A percentile compares a stretch with the other conserved stretches of the same genome.
phyloP scores from a whole-genome alignment of 2,329 filamentous ascomycete genomes.

The Xylariaceae sp. region DNA sequence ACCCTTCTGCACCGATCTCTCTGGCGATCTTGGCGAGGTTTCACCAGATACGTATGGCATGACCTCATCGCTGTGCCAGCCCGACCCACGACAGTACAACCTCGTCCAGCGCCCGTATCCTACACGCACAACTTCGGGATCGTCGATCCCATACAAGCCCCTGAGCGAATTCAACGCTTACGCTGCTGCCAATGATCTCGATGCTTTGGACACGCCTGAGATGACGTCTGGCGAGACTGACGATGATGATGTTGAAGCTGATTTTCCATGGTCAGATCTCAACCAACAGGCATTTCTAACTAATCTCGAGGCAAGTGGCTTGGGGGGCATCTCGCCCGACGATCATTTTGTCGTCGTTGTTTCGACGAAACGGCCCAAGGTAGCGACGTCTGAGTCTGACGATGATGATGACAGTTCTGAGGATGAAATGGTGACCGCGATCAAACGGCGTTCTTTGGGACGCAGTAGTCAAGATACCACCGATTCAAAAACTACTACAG shows the following conservation, averaged over 20 bases:
- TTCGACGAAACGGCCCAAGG: slow-evolving; percentile 44
- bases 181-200: slow-evolving; percentile 25
- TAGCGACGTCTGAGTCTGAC: not conserved
- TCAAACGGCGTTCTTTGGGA: not conserved
- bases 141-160: slow-evolving; percentile 47
- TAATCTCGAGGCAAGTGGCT: slow-evolving; percentile 54
- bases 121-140: slow-evolving; percentile 45
- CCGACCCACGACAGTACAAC: slow-evolving; percentile 20
- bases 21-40: slow-evolving; percentile 57
- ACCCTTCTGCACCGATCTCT: slow-evolving; percentile 77
- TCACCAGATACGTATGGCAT: slow-evolving; percentile 47
- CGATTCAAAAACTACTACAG: slow-evolving; percentile 33
- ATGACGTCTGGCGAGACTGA: slow-evolving; percentile 31
- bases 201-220: slow-evolving; percentile 32
- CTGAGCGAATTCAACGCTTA: slow-evolving; percentile 41
- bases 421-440: slow-evolving; percentile 5
- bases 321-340: slow-evolving; percentile 60
- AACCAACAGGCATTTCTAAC: slow-evolving; percentile 38
- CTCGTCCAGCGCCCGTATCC: slow-evolving; percentile 24
- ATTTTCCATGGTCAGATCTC: slow-evolving; percentile 46
- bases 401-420: slow-evolving; percentile 7
- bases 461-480: slow-evolving; percentile 8
- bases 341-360: slow-evolving; percentile 62
- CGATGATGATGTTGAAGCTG: slow-evolving; percentile 42
- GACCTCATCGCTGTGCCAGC: slow-evolving; percentile 41